These are phyloP conservation scores for Tubosaeta brunneosetosa DNA, from an alignment of 768 basidiomycete genomes.

Conservation along the genomic window DNA sequence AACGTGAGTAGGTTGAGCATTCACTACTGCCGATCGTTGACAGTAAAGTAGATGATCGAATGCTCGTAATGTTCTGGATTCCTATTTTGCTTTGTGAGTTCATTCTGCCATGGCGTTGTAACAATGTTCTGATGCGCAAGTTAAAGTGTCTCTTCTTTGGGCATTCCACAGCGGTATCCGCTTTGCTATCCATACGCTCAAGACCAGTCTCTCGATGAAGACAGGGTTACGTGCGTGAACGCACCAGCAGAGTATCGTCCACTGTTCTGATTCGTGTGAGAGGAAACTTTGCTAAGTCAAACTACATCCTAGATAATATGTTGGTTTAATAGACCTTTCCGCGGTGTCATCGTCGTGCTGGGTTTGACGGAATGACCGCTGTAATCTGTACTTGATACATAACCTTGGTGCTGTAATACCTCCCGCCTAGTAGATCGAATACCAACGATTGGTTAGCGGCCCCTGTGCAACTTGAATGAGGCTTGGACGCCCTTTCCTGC, in stretches of 20 bases:
- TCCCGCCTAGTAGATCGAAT: neutral
- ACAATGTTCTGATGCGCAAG: conserved; percentile 3
- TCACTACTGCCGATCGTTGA: neutral
- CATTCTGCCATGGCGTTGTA: neutral
- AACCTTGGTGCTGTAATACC: conserved; percentile 18
- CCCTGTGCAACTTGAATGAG: conserved; percentile 75
- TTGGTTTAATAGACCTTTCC: conserved; percentile 6
- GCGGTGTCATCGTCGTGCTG: conserved; percentile 16
- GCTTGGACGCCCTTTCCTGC: conserved; percentile 69
- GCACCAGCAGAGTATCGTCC: conserved; percentile 1
- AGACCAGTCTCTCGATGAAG: conserved; percentile 45
- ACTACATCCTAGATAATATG: conserved; percentile 1
- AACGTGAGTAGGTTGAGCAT: conserved; percentile 45
- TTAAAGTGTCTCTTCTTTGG: conserved; percentile 54
- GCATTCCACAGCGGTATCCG: conserved; percentile 52
- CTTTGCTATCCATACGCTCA: conserved; percentile 47
- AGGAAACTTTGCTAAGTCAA: neutral
- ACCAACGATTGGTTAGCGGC: conserved; percentile 29
- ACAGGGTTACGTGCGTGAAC: conserved; percentile 33
- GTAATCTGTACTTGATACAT: conserved; percentile 19
- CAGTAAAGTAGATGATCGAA: conserved; percentile 60
- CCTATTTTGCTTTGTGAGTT: conserved; percentile 75
- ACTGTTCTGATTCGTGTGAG: neutral
- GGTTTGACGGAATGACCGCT: conserved; percentile 14
- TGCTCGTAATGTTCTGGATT: conserved; percentile 84